Percentiles rank a stretch among this genome's conserved stretches.
These are phyloP conservation scores for Dacryopinax spathularia DNA, from an alignment of 768 basidiomycete genomes.

Conservation along the genomic window DNA sequence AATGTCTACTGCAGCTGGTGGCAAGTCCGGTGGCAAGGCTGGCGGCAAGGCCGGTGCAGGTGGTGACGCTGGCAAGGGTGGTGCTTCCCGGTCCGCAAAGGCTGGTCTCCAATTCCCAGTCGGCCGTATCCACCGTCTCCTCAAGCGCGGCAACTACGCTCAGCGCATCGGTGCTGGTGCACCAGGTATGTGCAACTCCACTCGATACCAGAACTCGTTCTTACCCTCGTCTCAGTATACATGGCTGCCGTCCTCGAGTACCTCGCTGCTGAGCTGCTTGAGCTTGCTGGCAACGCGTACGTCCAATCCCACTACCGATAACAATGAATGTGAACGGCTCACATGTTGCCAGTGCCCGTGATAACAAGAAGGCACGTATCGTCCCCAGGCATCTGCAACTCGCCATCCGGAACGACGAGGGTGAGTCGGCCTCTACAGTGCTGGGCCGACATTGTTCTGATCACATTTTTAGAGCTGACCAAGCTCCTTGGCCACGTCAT, in stretches of 20 bases:
- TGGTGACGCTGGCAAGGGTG: conserved; percentile 28
- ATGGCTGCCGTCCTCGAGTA: conserved; percentile 85
- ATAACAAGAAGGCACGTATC: conserved; percentile 91
- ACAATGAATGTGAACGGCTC: conserved; percentile 14
- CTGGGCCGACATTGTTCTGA: background rate
- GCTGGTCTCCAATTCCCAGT: conserved; percentile 63
- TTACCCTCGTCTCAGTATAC: conserved; percentile 40
- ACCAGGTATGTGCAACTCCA: conserved; percentile 26
- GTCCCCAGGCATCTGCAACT: conserved; percentile 86
- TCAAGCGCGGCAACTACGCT: conserved; percentile 79
- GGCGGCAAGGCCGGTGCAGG: conserved; percentile 24
- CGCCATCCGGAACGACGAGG: conserved; percentile 87
- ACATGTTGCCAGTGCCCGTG: conserved; percentile 53
- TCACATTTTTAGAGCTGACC: conserved; percentile 37
- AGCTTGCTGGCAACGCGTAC: conserved; percentile 55
- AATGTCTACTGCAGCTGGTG: conserved; percentile 18
- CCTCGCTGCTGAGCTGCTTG: conserved; percentile 84
- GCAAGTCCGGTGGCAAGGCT: conserved; percentile 22
- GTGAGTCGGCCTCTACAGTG: conserved; percentile 25
- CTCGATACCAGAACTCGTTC: background rate
- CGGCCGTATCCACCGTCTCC: conserved; percentile 79
- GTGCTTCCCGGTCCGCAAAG: conserved; percentile 30
- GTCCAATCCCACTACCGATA: conserved; percentile 23
- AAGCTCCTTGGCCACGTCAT: conserved; percentile 73
- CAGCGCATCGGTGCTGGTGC: conserved; percentile 83